Evolutionary conservation across 1,139 yeast species (phyloP).

Genomic region (Candida glucosophila): DNA sequence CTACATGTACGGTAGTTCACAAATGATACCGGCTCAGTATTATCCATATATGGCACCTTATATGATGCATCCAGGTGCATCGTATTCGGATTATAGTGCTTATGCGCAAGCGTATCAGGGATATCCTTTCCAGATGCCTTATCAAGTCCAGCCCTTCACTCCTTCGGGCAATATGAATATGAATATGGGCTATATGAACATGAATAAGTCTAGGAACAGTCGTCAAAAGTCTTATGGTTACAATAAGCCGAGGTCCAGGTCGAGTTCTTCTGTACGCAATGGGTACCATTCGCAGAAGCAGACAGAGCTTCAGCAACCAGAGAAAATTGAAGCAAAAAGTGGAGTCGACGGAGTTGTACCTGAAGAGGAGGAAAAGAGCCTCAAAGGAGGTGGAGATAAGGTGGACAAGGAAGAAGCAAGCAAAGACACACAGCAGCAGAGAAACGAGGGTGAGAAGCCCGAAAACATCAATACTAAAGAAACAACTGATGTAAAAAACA

Average conservation of each 20-base stretch:
- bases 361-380: not conserved
- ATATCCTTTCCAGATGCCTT: slow-evolving; percentile 7
- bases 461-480: not conserved
- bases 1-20: slow-evolving; percentile 12
- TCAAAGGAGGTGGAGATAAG: not conserved
- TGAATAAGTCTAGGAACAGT: slow-evolving; percentile 3
- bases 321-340: not conserved
- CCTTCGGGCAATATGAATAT: slow-evolving; percentile 2
- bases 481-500: slow-evolving; percentile 1
- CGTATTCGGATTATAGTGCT: slow-evolving; percentile 6
- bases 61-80: slow-evolving; percentile 9
- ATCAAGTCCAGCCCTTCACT: slow-evolving; percentile 4
- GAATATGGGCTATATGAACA: slow-evolving; percentile 3
- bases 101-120: slow-evolving; percentile 5
- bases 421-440: not conserved
- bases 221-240: no score
- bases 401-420: slow-evolving; percentile 1
- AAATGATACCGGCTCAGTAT: slow-evolving; percentile 9
- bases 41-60: slow-evolving; percentile 10
- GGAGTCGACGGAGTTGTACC: not conserved
- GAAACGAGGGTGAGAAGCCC: not conserved
- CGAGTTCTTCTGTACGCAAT: no score
- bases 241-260: no score
- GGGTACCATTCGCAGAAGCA: no score
- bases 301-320: not conserved